Conservation (phyloP, 495 filamentous ascomycete species). For the Penicillium longicatenatum region DNA sequence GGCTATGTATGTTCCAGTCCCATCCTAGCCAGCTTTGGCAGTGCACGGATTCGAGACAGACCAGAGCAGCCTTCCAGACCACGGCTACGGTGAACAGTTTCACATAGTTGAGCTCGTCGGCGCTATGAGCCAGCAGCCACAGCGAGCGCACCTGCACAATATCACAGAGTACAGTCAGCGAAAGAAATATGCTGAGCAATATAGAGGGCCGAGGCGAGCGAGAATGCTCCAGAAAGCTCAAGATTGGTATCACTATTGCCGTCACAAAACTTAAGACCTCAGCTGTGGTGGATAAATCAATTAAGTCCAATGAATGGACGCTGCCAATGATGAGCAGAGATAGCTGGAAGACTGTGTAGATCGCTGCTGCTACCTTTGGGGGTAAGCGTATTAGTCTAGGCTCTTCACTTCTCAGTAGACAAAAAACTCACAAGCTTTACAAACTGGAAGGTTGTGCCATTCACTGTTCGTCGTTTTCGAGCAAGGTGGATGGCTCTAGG, state of each 20-base stretch:
- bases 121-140: background rate
- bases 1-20: constrained; percentile 2
- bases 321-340: background rate
- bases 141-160: constrained; percentile 1
- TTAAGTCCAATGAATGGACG: background rate
- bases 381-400: background rate
- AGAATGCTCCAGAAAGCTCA: constrained; percentile 4
- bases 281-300: background rate
- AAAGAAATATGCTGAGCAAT: constrained; percentile 1
- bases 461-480: background rate
- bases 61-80: background rate
- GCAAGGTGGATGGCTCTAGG: background rate
- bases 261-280: background rate
- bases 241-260: background rate
- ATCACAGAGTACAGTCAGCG: constrained; percentile 2
- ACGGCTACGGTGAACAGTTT: background rate
- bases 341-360: background rate
- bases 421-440: background rate
- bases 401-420: background rate
- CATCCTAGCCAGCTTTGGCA: background rate
- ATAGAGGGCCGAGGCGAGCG: constrained; percentile 4
- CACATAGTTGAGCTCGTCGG: background rate
- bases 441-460: background rate
- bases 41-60: background rate
- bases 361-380: background rate